Conservation (phyloP, 139 green algal genomes). For the Closterium sp. region DNA sequence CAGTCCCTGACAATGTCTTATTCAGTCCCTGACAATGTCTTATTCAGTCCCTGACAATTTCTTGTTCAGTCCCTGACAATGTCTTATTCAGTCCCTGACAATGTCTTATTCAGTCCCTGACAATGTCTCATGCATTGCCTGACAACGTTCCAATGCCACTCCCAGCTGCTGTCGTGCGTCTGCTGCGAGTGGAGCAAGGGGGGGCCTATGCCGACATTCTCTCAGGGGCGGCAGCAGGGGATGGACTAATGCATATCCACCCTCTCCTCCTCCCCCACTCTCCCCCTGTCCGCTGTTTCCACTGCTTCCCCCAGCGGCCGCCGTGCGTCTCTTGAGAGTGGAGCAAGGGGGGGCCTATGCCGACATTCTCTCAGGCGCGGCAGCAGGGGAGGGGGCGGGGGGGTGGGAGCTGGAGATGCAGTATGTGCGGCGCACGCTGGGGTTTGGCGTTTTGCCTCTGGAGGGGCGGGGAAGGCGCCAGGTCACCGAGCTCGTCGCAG, state of each 20-base stretch:
- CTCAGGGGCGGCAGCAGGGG: neutral
- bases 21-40: too few relatives aligned
- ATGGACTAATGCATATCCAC: neutral
- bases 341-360: neutral
- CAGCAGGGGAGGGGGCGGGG: neutral
- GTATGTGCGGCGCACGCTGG: neutral
- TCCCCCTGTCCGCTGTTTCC: too few relatives aligned
- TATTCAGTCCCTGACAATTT: too few relatives aligned
- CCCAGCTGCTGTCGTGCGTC: neutral
- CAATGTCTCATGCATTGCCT: too few relatives aligned
- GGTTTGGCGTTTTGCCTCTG: neutral
- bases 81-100: too few relatives aligned
- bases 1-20: too few relatives aligned
- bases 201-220: neutral
- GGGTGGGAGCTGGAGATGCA: neutral
- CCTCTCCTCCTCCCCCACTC: too few relatives aligned
- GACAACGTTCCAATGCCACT: too few relatives aligned
- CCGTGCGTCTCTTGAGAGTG: neutral
- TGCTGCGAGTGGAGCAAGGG: neutral
- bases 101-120: too few relatives aligned
- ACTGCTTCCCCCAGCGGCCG: neutral
- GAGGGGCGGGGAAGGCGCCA: neutral
- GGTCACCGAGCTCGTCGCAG: conserved; percentile 69
- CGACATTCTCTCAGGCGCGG: neutral
- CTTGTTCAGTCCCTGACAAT: too few relatives aligned